These are phyloP conservation scores for Lipomyces yamadae DNA, from an alignment of 805 yeast species.

Conservation along the genomic window DNA sequence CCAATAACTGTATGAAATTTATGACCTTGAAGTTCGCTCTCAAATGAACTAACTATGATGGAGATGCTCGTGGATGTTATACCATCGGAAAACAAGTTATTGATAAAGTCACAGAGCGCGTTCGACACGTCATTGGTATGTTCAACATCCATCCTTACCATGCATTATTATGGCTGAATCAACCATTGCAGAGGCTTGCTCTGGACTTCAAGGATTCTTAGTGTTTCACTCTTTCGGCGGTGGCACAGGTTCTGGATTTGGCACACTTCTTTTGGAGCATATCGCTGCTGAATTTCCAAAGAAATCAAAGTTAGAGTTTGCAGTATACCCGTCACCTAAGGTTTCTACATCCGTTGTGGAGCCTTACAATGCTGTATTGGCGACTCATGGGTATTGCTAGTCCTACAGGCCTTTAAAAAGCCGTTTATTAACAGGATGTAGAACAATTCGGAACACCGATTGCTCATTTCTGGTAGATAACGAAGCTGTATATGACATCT, in stretches of 20 bases:
- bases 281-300: constrained; percentile 91
- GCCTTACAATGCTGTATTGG: constrained; percentile 96
- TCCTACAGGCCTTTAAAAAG: background rate
- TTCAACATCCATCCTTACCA: constrained; percentile 6
- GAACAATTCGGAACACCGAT: constrained; percentile 97
- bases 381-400: constrained; percentile 63
- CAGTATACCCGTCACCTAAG: constrained; percentile 98
- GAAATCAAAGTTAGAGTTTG: constrained; percentile 95
- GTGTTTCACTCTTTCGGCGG: constrained; percentile 98
- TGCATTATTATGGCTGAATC: background rate
- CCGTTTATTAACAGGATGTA: constrained; percentile 45
- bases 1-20: constrained; percentile 72
- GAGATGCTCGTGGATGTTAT: constrained; percentile 92
- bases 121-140: constrained; percentile 71
- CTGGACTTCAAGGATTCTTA: constrained; percentile 95
- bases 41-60: background rate
- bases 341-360: constrained; percentile 96
- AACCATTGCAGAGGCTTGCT: constrained; percentile 75
- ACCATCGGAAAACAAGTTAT: constrained; percentile 94
- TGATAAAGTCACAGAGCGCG: constrained; percentile 92
- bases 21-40: background rate
- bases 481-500: constrained; percentile 98
- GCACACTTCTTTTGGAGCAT: constrained; percentile 89
- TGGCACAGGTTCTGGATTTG: constrained; percentile 99
- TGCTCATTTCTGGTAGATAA: constrained; percentile 99